Base-by-base conservation (phyloP, 352 stramenopile species). In the Phytophthora melonis region DNA sequence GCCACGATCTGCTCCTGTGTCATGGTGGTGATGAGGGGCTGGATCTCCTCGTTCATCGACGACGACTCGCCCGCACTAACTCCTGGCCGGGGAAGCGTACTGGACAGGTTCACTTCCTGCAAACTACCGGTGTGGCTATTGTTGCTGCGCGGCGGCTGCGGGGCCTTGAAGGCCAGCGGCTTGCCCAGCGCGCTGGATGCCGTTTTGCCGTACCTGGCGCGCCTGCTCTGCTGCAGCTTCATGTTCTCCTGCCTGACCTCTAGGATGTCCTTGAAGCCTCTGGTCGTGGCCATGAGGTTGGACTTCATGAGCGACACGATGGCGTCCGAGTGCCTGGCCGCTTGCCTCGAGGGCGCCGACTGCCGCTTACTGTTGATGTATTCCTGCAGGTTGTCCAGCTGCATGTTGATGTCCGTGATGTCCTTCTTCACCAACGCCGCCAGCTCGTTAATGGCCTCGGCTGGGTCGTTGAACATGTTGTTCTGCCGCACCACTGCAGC, bases 401-500 rank as follows among this genome's bases (percentile, higher is more conserved):
- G 87, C 62, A 88, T 84, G 66, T 94, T 94, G 78, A 96, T 96
- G 45, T 89, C 78, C 8, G 88, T 96, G 69, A 96, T 96, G 63
- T 96, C 89, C 52, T 94, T 92, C 81, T 96, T 95, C 49, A 96
- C 86, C 3, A 94, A 80, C 55, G 80, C 80, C 5, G 88, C 88
- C 50, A 95, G 74, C 77, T 93, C 88, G 57, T 96, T 96, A 63
- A 96, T 96, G 43, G 87, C 78, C 65, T 91, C 85, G 0, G 86
- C 93, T 23, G 89, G 89, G 68, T 96, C 89, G 61, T 96, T 95
- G 63, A 96, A 96, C 87, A 96, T 95, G 79, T 93, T 96, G 67
- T 93, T 94, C 75, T 96, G 87, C 39, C 88, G 84, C 36, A 96
- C 88, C 59, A 96, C 89, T 96, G 54, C 55, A 54, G 27, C 27